Conservation (phyloP, 768 basidiomycete species). For the Vishniacozyma victoriae region DNA sequence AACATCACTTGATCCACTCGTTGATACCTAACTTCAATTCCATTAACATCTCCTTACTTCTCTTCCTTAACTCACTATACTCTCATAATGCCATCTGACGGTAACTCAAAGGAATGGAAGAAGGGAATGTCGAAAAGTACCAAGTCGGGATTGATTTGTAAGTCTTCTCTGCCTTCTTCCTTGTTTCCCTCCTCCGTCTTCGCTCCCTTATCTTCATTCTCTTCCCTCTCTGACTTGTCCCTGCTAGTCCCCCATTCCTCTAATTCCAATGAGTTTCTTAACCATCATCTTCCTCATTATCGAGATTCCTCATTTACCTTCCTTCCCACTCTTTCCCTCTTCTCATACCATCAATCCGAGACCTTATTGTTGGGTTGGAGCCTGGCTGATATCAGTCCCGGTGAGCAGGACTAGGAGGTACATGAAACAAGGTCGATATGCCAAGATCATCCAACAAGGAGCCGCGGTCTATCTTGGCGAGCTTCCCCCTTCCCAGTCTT, state of each 20-base stretch:
- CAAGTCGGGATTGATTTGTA: slow-evolving; percentile 1
- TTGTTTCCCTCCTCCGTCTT: neutral
- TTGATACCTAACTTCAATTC: no score
- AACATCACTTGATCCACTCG: no score
- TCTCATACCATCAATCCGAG: neutral
- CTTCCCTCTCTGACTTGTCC: neutral
- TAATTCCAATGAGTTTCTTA: neutral
- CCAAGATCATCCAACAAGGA: neutral
- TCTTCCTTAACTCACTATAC: no score
- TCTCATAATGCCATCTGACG: no score
- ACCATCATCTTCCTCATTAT: neutral
- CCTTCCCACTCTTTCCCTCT: neutral
- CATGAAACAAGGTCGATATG: slow-evolving; percentile 4
- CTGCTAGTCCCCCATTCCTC: neutral
- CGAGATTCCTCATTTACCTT: neutral
- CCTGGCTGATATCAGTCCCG: slow-evolving; percentile 5
- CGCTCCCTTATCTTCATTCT: neutral
- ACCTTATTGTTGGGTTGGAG: neutral
- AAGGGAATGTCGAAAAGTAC: no score
- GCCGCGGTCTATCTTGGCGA: slow-evolving; percentile 10
- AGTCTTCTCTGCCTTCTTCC: neutral
- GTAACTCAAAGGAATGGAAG: no score
- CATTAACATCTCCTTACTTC: no score
- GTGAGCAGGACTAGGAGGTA: slow-evolving; percentile 2
- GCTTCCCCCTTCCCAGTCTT: neutral